Evolutionary conservation across 2,329 filamentous ascomycete genomes (phyloP), one percentile per base, ranked within the genome.

Genomic region (Neonectria magnoliae): DNA sequence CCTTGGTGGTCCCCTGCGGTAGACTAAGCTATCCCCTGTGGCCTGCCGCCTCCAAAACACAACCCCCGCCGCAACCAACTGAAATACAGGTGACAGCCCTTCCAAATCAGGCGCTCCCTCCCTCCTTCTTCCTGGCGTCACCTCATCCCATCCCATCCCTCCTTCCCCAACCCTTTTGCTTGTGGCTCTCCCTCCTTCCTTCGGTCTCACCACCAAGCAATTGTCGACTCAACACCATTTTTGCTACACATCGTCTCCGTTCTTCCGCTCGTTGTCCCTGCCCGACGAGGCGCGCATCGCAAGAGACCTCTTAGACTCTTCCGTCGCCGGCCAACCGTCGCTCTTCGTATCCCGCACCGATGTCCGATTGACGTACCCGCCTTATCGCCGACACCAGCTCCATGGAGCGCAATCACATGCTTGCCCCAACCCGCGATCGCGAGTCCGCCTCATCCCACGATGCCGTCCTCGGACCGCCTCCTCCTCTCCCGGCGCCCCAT

Each of bases 331-430:
- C 36, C 22, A 50, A 27, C 16, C 20, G 16, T 41, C 25, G 29
- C 48, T 45, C 50, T 57, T 69, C 58, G 56, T 55, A 45, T 68
- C 60, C 64, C 36, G 64, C 41, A 47, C 68, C 67, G 57, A 74
- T 74, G 72, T 71, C 57, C 44, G 66, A 66, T 73, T 74, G 72
- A 74, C 69, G 63, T 69, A 71, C 60, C 72, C 72, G 68, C 67
- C 63, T 55, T 74, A 74, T 74, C 70, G 62, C 69, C 72, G 72
- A 74, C 64, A 62, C 65, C 64, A 68, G 62, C 65, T 59, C 60
- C 50, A 81, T 82, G 78, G 81, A 81, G 72, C 77, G 78, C 67
- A 80, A 80, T 83, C 83, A 83, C 81, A 83, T 84, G 82, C 78
- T 81, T 71, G 72, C 48, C 67, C 71, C 67, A 65, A 58, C 66